Evolutionary conservation across 306 rosid species (phyloP).

Genomic region (Fragaria ananassa): DNA sequence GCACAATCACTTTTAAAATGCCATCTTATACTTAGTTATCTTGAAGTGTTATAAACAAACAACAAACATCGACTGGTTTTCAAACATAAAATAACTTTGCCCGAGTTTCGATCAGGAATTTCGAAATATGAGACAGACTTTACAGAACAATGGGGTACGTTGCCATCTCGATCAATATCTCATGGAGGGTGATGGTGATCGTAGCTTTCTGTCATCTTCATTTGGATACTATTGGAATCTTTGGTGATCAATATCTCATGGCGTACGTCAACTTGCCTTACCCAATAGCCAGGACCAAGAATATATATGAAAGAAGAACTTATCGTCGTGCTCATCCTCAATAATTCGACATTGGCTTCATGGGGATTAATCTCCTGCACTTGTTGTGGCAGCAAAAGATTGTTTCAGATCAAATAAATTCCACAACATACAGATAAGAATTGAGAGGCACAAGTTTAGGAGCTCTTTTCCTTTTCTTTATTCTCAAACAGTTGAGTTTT

Average conservation of each 20-base stretch:
- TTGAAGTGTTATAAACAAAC: too few relatives aligned
- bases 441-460: background rate
- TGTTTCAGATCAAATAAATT: conserved; percentile 3
- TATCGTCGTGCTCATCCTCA: background rate
- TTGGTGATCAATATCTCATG: background rate
- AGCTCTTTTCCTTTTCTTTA: background rate
- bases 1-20: background rate
- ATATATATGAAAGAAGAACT: background rate
- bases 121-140: background rate
- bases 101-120: background rate
- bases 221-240: conserved; percentile 9
- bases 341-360: conserved; percentile 11
- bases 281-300: background rate
- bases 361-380: background rate
- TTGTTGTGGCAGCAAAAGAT: background rate
- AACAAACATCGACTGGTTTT: background rate
- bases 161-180: background rate
- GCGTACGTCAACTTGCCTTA: background rate
- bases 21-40: background rate
- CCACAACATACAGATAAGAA: background rate
- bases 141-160: background rate
- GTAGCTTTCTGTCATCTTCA: conserved; percentile 8
- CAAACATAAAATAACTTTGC: background rate
- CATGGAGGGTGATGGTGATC: background rate
- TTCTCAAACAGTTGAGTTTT: background rate